Base-by-base conservation (phyloP, 164 flowering plant genomes). In the Warburgia ugandensis region DNA sequence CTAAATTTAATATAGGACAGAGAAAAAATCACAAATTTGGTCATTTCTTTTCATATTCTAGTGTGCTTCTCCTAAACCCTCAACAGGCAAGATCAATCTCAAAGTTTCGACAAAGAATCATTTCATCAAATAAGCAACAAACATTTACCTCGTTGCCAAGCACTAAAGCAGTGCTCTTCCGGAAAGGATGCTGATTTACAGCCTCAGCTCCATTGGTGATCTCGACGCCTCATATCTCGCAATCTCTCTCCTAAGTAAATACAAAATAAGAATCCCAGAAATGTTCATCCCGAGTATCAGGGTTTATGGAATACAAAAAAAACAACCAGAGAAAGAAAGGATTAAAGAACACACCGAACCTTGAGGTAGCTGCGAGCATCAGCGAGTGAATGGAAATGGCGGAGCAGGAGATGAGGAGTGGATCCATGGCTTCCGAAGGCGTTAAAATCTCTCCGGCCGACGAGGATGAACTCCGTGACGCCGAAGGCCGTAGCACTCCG, bases 371-470 rank as follows among this genome's bases (percentile, higher is more conserved):
- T 27, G 16, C 81, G 81, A 51, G 95, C 95, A 7, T 83, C 89
- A 48, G 43, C 26, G 58, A 94, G 90, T 9, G 97, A 82, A 66
- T 80, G 76, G 61, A 94, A 94, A 59, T 89, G 99, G 55, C 97
- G 92, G 70, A 89, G 89, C 20, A 70, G 70, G 46, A 89, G 38
- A 69, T 89, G 90, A 30, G 95, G 74, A 37, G 89, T 68, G 67
- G 99, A 82, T 29, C 99, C 99, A 29, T 94, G 99, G 68, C 96
- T 84, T 4, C 97, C 99, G 50, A 94, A 94, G 45, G 97, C 68
- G 73, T 94, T 94, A 81, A 89, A 94, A 59, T 94, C 99, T 16
- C 97, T 62, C 20, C 96, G 81, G 25, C 99, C 99, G 8, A 94
- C 96, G 0, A 94, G 71, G 5, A 89, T 79, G 25, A 94, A 44